Conservation (phyloP, 208 protist species). For the Jaenimonas drosophilae region DNA sequence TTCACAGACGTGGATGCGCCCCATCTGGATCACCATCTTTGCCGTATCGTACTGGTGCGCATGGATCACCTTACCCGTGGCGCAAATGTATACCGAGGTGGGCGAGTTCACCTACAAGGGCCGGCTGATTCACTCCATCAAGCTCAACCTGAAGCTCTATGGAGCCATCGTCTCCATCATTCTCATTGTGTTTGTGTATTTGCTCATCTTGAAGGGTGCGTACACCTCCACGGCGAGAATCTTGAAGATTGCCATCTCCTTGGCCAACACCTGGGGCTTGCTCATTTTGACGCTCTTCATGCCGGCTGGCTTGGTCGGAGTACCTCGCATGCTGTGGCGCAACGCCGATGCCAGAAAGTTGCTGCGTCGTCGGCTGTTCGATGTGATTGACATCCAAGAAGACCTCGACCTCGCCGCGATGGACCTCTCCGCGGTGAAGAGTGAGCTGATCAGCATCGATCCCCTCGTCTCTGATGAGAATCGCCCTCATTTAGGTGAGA, state of each 20-base stretch:
- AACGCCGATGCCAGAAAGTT: constrained; percentile 44
- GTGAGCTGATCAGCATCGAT: constrained; percentile 72
- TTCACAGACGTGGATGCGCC: constrained; percentile 45
- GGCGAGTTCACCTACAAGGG: constrained; percentile 67
- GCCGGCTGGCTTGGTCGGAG: constrained; percentile 72
- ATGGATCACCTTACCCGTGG: constrained; percentile 80
- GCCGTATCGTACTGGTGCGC: constrained; percentile 74
- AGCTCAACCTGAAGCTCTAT: constrained; percentile 79
- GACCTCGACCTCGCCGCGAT: constrained; percentile 82
- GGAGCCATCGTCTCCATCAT: constrained; percentile 57
- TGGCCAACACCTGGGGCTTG: constrained; percentile 88
- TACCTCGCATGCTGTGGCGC: constrained; percentile 80
- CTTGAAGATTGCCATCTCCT: constrained; percentile 64
- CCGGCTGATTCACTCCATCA: constrained; percentile 53
- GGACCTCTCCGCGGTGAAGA: constrained; percentile 68
- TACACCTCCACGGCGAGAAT: constrained; percentile 40
- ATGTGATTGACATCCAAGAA: constrained; percentile 77
- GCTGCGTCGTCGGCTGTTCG: constrained; percentile 50
- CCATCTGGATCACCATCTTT: constrained; percentile 85
- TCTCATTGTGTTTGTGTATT: constrained; percentile 53
- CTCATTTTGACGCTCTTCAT: constrained; percentile 83
- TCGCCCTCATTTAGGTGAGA: constrained; percentile 49
- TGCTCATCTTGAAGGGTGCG: constrained; percentile 71
- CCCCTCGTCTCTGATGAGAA: constrained; percentile 73
- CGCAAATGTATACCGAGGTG: constrained; percentile 77